phyloP scores from a whole-genome alignment of 208 protist species.

The Trypanosoma boissoni region DNA sequence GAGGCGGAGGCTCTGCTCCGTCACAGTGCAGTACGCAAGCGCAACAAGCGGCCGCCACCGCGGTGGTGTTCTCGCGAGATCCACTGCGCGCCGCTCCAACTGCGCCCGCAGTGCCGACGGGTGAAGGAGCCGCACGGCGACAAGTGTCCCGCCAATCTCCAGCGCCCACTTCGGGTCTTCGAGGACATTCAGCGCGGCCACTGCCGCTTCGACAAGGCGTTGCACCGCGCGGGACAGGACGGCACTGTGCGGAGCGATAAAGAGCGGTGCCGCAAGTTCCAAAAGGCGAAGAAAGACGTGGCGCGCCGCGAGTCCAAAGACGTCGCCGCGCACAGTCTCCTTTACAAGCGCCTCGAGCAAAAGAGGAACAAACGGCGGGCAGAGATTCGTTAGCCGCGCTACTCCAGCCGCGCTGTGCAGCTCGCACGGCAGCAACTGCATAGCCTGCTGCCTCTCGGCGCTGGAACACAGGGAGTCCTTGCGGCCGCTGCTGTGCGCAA shows the following conservation, averaged over 20 bases:
- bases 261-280: constrained; percentile 23
- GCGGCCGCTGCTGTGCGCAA: no score
- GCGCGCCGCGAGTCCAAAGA: constrained; percentile 13
- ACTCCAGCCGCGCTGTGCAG: constrained; percentile 27
- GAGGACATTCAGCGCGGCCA: constrained; percentile 18
- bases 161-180: constrained; percentile 24
- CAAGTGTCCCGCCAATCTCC: neutral
- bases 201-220: constrained; percentile 9
- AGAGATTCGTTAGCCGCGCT: constrained; percentile 14
- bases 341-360: constrained; percentile 33
- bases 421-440: constrained; percentile 24
- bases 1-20: neutral
- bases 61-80: constrained; percentile 6
- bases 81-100: neutral
- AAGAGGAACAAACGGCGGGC: constrained; percentile 24
- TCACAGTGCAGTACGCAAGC: constrained; percentile 19
- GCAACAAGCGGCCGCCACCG: constrained; percentile 15
- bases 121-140: constrained; percentile 12
- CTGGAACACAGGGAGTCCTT: no score
- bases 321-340: constrained; percentile 9
- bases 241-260: constrained; percentile 2
- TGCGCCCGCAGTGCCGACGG: neutral
- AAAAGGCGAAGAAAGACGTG: constrained; percentile 8
- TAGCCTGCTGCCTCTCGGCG: constrained; percentile 9
- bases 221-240: neutral